Evolutionary conservation across 2,329 filamentous ascomycete species (phyloP), one percentile per base, ranked within the genome.

Genomic region (Aspergillus ibericus): DNA sequence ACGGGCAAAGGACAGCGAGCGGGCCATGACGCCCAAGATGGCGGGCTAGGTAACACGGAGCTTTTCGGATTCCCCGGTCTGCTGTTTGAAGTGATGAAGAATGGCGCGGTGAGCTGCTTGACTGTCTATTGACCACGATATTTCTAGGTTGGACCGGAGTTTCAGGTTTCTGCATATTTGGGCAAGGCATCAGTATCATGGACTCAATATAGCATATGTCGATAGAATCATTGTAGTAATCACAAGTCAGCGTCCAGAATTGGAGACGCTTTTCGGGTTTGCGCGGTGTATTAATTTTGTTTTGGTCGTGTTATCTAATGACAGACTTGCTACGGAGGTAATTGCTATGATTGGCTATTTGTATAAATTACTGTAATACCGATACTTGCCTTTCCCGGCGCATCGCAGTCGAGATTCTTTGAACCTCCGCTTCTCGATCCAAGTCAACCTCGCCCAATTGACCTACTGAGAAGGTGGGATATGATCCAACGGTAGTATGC

Each of bases 11-110:
- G 70, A 68, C 72, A 63, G 68, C 70, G 77, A 80, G 68, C 75
- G 75, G 70, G 67, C 77, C 64, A 75, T 74, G 67, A 68, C 56
- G 67, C 63, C 29, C 78, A 77, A 13, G 78, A 82, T 66, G 72
- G 85, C 77, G 77, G 83, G 75, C 74, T 88, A 60, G 86, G 85
- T 18, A 89, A 88, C 56, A 96, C 93, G 15, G 93, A 93, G 61
- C 77, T 99, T 27, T 98, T 92, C 78, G 93, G 93, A 1, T 97
- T 97, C 70, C 93, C 95, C 0, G 93, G 95, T 0, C 78, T 98
- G 75, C 86, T 97, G 48, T 98, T 99, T 78, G 95, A 99, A 77
- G 93, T 99, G 27, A 77, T 98, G 74, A 93, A 91, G 85, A 97
- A 96, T 71, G 92, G 91, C 4, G 88, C 87, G 61, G 90, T 99